These are phyloP conservation scores for Cenococcum geophilum DNA, from an alignment of 495 filamentous ascomycete genomes.

Conservation along the genomic window DNA sequence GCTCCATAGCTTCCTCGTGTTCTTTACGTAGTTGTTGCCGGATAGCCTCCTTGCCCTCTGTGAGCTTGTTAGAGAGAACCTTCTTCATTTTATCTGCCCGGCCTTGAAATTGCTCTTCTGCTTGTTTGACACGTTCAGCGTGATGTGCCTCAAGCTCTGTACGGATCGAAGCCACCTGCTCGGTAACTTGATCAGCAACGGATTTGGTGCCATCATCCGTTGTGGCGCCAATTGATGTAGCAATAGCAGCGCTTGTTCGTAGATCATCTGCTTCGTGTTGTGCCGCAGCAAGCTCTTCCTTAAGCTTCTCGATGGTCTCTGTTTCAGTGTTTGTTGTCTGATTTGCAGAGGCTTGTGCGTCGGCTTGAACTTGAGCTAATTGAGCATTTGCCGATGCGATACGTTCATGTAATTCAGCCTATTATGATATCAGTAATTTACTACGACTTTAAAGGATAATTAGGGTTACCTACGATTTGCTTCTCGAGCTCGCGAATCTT, in stretches of 20 bases:
- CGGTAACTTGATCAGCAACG: slow-evolving; percentile 38
- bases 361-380: neutral
- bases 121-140: slow-evolving; percentile 49
- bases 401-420: slow-evolving; percentile 27
- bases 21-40: slow-evolving; percentile 42
- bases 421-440: neutral
- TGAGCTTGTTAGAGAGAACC: slow-evolving; percentile 61
- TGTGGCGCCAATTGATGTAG: slow-evolving; percentile 18
- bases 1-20: slow-evolving; percentile 54
- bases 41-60: slow-evolving; percentile 49
- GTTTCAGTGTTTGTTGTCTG: slow-evolving; percentile 13
- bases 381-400: neutral
- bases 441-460: neutral
- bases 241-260: slow-evolving; percentile 31
- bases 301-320: slow-evolving; percentile 39
- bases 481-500: slow-evolving; percentile 44
- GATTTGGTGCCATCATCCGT: slow-evolving; percentile 30
- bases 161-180: slow-evolving; percentile 36
- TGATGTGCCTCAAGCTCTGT: slow-evolving; percentile 39
- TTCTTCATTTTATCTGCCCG: slow-evolving; percentile 69
- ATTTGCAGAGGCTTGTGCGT: slow-evolving; percentile 4
- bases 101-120: slow-evolving; percentile 57
- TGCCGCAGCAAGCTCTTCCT: slow-evolving; percentile 41
- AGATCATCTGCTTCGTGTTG: slow-evolving; percentile 43
- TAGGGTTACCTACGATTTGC: slow-evolving; percentile 29